These are phyloP conservation scores for Aethionema arabicum DNA, from an alignment of 345 rosid species.

Conservation along the genomic window DNA sequence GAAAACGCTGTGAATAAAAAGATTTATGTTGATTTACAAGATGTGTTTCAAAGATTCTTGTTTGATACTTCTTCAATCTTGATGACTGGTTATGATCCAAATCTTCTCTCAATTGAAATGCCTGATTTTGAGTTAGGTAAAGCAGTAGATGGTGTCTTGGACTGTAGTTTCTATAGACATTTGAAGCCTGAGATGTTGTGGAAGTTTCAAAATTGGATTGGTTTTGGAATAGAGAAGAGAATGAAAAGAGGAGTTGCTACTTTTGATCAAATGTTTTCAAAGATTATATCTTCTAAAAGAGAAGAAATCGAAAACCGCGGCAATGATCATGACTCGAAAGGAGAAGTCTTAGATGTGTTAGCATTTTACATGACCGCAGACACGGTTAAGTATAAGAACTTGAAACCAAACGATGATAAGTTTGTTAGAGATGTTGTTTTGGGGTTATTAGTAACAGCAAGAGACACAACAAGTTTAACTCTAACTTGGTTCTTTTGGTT, in stretches of 20 bases:
- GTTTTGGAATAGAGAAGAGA: constrained; percentile 38
- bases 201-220: constrained; percentile 36
- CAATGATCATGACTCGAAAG: constrained; percentile 10
- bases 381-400: not conserved
- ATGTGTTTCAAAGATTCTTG: constrained; percentile 41
- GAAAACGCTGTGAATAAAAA: constrained; percentile 22
- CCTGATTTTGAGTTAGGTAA: constrained; percentile 28
- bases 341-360: constrained; percentile 37
- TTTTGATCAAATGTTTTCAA: constrained; percentile 9
- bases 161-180: constrained; percentile 25
- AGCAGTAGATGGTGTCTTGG: constrained; percentile 36
- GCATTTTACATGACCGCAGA: constrained; percentile 32
- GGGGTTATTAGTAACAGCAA: constrained; percentile 44
- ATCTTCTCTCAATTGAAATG: constrained; percentile 33
- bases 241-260: constrained; percentile 28
- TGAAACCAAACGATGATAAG: constrained; percentile 21
- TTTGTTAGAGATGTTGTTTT: constrained; percentile 48
- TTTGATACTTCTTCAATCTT: constrained; percentile 40
- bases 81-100: constrained; percentile 44
- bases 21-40: constrained; percentile 37
- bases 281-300: constrained; percentile 31
- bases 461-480: constrained; percentile 35
- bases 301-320: constrained; percentile 9
- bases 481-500: constrained; percentile 52
- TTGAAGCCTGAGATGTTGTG: constrained; percentile 33